Percentiles rank a stretch among this genome's conserved stretches.
Evolutionary conservation across 1,284 basidiomycete species (phyloP).

Genomic region (Phenoliferia sp.): DNA sequence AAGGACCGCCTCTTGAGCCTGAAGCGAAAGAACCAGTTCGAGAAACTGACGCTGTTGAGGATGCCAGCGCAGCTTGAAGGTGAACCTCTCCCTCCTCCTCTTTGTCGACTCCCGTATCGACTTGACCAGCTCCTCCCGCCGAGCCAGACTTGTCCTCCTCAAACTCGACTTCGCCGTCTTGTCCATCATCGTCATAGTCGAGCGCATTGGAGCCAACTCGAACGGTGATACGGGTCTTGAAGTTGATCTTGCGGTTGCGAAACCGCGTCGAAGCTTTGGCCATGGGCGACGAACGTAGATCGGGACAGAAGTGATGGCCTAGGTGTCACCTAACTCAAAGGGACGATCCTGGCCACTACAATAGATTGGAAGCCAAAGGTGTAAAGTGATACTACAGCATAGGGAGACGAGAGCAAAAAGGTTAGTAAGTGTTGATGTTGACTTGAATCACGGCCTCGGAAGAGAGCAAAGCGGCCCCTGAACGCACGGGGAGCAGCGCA

Average conservation of each 20-base stretch:
- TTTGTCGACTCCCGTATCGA: slow-evolving; percentile 42
- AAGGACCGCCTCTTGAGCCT: background rate
- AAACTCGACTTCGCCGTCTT: slow-evolving; percentile 23
- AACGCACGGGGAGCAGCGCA: background rate
- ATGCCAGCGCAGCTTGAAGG: slow-evolving; percentile 75
- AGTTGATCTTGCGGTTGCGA: slow-evolving; percentile 41
- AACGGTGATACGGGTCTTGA: slow-evolving; percentile 39
- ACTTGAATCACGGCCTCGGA: background rate
- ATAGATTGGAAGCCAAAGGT: no score
- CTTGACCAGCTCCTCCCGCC: slow-evolving; percentile 29
- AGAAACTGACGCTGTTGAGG: slow-evolving; percentile 52
- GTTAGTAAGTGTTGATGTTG: background rate
- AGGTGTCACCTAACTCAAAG: background rate
- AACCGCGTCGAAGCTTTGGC: slow-evolving; percentile 37
- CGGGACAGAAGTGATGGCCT: background rate
- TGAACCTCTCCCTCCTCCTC: slow-evolving; percentile 65
- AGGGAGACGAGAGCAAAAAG: background rate
- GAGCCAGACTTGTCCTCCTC: slow-evolving; percentile 32
- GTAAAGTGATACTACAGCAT: background rate
- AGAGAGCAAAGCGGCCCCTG: background rate
- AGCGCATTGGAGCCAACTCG: slow-evolving; percentile 34
- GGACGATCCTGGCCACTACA: no score
- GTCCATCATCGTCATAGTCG: slow-evolving; percentile 32
- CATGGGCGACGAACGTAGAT: slow-evolving; percentile 15
- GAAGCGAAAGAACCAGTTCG: background rate